A percentile compares a stretch with the other conserved stretches of the same genome.
Conservation (phyloP, 306 rosid species). For the Quercus aquifolioides region DNA sequence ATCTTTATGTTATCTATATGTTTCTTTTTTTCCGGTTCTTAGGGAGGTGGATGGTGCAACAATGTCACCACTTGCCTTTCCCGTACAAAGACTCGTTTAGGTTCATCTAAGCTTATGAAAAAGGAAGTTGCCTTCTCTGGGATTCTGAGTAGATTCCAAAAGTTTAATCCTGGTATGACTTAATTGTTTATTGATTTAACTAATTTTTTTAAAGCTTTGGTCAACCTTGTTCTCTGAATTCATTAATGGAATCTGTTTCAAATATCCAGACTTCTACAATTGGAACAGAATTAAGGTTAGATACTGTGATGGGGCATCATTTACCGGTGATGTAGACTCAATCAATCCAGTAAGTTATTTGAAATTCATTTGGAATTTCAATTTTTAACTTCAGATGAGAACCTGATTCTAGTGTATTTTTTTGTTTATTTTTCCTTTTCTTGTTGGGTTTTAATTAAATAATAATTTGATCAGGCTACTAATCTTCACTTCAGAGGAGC, state of each 20-base stretch:
- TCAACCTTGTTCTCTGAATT: neutral
- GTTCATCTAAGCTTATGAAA: conserved; percentile 78
- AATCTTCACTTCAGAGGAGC: conserved; percentile 90
- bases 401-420: neutral
- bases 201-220: neutral
- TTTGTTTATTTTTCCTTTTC: neutral
- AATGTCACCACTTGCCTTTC: conserved; percentile 73
- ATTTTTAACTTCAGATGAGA: conserved; percentile 2
- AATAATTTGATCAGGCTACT: conserved; percentile 49
- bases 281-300: conserved; percentile 91
- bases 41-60: conserved; percentile 99
- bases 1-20: neutral
- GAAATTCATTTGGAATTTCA: conserved; percentile 1
- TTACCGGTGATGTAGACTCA: conserved; percentile 85
- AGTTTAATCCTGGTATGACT: conserved; percentile 74
- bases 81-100: conserved; percentile 72
- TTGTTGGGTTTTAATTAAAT: neutral
- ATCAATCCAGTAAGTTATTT: conserved; percentile 72
- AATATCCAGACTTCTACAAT: conserved; percentile 67
- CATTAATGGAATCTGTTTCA: conserved; percentile 4
- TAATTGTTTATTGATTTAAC: neutral
- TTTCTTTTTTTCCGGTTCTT: conserved; percentile 6
- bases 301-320: conserved; percentile 92
- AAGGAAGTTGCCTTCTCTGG: conserved; percentile 71
- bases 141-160: conserved; percentile 41